These are phyloP conservation scores for Neofusicoccum ribis DNA, from an alignment of 2,329 filamentous ascomycete species.

Conservation along the genomic window DNA sequence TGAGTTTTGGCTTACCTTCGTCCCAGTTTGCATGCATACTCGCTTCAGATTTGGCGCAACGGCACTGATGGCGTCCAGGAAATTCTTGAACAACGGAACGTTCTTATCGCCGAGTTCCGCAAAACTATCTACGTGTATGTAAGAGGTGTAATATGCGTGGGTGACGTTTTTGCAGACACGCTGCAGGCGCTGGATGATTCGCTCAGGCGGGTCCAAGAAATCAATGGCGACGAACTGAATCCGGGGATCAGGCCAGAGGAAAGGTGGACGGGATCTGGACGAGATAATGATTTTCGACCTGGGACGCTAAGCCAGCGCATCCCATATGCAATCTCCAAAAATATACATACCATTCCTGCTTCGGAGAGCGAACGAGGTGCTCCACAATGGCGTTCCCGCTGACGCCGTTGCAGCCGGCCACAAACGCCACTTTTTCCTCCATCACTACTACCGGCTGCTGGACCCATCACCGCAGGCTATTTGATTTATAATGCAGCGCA, in stretches of 20 bases:
- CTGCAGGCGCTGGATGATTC: conserved; percentile 19
- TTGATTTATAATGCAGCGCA: not conserved
- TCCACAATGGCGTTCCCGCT: not conserved
- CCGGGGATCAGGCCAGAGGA: conserved; percentile 29
- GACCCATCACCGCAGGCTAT: not conserved
- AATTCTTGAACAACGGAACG: conserved; percentile 35
- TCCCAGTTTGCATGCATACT: conserved; percentile 25
- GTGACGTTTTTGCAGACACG: conserved; percentile 30
- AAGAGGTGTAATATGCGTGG: conserved; percentile 37
- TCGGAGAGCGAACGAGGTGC: not conserved
- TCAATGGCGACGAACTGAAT: conserved; percentile 37
- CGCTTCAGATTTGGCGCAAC: conserved; percentile 28
- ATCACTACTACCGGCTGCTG: not conserved
- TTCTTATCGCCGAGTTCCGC: conserved; percentile 28
- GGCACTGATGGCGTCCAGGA: conserved; percentile 29
- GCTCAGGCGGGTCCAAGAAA: conserved; percentile 26
- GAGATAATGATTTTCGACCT: conserved; percentile 32
- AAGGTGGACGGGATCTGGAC: conserved; percentile 28
- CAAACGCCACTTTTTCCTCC: not conserved
- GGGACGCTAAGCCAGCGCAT: no score
- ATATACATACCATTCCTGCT: not conserved
- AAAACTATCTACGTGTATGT: conserved; percentile 36
- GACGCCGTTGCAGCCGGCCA: not conserved
- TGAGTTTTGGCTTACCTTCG: not conserved
- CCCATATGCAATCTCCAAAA: not conserved